Conservation (phyloP, 306 rosid species). For the Malus fusca region DNA sequence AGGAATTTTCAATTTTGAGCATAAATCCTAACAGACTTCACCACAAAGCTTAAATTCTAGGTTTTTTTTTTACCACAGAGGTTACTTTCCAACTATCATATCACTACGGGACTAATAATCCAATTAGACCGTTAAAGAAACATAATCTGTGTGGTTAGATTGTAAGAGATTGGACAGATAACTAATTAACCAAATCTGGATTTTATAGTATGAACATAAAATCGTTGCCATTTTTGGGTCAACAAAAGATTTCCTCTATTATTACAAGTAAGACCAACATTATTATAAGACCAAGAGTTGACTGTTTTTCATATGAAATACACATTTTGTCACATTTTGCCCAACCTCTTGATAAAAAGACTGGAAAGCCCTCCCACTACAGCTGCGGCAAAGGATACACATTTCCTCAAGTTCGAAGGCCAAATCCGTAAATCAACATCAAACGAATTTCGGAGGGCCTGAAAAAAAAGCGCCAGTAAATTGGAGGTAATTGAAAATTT, state of each 20-base stretch:
- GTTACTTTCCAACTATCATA: too few species aligned
- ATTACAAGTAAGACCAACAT: neutral
- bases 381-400: too few species aligned
- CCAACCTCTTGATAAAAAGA: neutral
- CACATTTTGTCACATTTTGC: neutral
- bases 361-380: neutral
- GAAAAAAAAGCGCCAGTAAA: slow-evolving; percentile 7
- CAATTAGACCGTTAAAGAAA: too few species aligned
- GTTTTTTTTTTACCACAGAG: too few species aligned
- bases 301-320: neutral
- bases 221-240: neutral
- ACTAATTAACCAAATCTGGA: neutral
- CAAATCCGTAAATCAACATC: neutral
- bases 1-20: too few species aligned
- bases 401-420: neutral
- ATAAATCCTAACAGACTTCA: too few species aligned
- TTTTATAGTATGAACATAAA: neutral
- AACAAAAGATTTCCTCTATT: neutral
- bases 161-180: neutral
- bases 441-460: neutral
- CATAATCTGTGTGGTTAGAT: neutral
- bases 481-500: slow-evolving; percentile 9
- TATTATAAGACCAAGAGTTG: neutral
- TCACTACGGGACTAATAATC: too few species aligned
- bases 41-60: too few species aligned